Conservation (phyloP, 768 basidiomycete genomes). For the Kondoa subrosea region DNA sequence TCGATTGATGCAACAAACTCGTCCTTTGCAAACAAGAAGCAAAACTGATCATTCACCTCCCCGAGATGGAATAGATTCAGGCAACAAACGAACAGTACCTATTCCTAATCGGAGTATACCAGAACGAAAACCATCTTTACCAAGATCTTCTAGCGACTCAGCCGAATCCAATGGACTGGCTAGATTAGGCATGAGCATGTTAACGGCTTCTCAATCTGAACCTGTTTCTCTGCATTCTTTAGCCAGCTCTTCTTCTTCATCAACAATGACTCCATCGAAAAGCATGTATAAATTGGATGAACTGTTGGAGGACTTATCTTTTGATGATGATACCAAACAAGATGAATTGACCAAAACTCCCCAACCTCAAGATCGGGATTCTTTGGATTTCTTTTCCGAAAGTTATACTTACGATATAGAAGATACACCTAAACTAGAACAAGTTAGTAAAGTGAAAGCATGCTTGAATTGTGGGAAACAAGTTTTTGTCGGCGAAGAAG, state of each 20-base stretch:
- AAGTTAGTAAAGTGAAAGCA: not conserved
- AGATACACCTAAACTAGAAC: constrained; percentile 4
- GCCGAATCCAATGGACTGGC: not conserved
- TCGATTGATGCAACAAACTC: not conserved
- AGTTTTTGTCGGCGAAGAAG: not conserved
- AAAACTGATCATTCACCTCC: too few species aligned
- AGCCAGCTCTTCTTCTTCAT: not conserved
- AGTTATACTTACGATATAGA: constrained; percentile 10
- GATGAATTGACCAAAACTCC: not conserved
- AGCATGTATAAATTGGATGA: not conserved
- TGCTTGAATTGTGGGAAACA: not conserved
- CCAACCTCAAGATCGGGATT: not conserved
- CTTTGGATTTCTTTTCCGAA: not conserved
- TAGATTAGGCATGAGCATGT: not conserved
- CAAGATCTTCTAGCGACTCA: not conserved
- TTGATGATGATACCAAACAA: not conserved
- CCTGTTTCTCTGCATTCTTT: not conserved
- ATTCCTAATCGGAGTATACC: too few species aligned
- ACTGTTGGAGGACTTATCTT: not conserved
- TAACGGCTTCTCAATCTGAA: not conserved
- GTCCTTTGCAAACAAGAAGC: too few species aligned
- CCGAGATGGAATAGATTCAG: too few species aligned
- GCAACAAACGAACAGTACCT: too few species aligned
- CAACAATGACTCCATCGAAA: not conserved
- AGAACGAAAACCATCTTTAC: too few species aligned